Evolutionary conservation across 768 basidiomycete genomes (phyloP).

Genomic region (Mycena rosella): DNA sequence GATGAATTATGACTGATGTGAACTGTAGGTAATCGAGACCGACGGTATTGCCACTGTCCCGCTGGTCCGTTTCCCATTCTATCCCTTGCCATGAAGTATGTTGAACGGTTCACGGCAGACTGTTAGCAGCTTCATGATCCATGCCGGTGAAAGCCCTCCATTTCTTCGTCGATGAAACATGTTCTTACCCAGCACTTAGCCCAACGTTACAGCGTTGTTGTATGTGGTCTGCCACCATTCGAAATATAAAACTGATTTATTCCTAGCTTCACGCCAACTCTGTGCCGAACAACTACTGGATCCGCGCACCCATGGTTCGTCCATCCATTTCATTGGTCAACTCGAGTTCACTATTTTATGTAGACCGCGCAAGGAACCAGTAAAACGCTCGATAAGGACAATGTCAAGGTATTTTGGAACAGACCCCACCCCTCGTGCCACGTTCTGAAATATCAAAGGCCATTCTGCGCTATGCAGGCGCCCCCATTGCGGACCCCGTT

Average conservation of each 20-base stretch:
- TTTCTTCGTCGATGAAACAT: slow-evolving; percentile 39
- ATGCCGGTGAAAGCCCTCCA: slow-evolving; percentile 43
- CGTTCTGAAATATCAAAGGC: too few relatives aligned
- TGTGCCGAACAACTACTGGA: slow-evolving; percentile 56
- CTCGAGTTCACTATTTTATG: not conserved
- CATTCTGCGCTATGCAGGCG: slow-evolving; percentile 58
- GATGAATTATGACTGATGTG: too few relatives aligned
- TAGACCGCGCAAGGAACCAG: slow-evolving; percentile 18
- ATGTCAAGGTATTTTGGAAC: too few relatives aligned
- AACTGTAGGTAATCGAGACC: not conserved
- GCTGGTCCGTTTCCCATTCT: not conserved
- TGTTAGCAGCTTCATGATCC: slow-evolving; percentile 49
- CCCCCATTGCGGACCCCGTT: slow-evolving; percentile 50
- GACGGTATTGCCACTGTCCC: not conserved
- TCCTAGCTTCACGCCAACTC: slow-evolving; percentile 47
- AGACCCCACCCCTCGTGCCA: too few relatives aligned
- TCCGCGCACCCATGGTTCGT: slow-evolving; percentile 47
- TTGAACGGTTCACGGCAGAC: not conserved
- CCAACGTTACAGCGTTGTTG: slow-evolving; percentile 28
- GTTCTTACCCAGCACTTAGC: slow-evolving; percentile 29
- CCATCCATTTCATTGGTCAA: not conserved
- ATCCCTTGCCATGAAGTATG: not conserved
- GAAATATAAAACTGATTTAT: too few relatives aligned
- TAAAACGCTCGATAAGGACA: not conserved
- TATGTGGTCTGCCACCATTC: not conserved